A percentile compares a stretch with the other conserved stretches of the same genome.
These are phyloP conservation scores for Backusella macrospora DNA, from an alignment of 192 early-diverging fungal genomes.

Conservation along the genomic window DNA sequence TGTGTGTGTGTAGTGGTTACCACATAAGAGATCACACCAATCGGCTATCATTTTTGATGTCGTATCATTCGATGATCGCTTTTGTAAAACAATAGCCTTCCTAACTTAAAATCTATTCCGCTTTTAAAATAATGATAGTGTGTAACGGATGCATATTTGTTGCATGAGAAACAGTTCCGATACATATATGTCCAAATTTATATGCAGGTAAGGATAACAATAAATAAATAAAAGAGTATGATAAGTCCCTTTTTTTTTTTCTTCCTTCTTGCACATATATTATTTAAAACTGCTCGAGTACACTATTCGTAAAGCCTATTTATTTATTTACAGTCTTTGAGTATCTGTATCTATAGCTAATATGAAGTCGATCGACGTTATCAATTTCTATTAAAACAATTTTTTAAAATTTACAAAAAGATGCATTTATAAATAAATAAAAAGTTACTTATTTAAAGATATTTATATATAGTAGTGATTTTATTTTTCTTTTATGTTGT, in stretches of 20 bases:
- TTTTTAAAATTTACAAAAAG: background rate
- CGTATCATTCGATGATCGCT: background rate
- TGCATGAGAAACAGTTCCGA: conserved; percentile 4
- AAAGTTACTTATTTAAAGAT: background rate
- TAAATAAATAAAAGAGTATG: background rate
- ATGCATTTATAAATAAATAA: background rate
- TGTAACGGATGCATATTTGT: background rate
- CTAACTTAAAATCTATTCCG: background rate
- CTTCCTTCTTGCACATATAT: no score
- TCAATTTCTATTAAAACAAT: background rate
- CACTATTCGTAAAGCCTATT: background rate
- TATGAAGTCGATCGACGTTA: background rate
- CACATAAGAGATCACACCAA: background rate
- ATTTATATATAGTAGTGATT: background rate
- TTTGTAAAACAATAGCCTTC: conserved; percentile 3
- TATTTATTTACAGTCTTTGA: background rate
- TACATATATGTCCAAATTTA: background rate
- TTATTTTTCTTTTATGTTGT: background rate
- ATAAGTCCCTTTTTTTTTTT: background rate
- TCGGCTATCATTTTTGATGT: background rate
- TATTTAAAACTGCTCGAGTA: background rate
- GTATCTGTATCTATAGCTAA: no score
- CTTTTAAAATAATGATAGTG: background rate
- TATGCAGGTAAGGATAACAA: background rate
- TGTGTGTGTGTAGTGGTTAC: background rate